Conservation (phyloP, 805 yeast genomes). For the Phaffomyces opuntiae region DNA sequence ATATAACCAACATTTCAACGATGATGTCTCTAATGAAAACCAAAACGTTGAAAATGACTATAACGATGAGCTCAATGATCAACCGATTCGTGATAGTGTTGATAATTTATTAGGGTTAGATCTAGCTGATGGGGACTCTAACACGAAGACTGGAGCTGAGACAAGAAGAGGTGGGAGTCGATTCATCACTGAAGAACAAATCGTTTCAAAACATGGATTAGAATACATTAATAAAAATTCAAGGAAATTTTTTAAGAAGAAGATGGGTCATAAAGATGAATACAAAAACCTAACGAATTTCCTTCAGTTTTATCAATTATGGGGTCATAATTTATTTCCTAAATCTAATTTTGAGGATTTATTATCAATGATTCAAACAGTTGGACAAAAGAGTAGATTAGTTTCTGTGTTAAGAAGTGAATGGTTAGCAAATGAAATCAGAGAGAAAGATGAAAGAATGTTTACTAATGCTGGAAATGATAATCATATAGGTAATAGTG, state of each 20-base stretch:
- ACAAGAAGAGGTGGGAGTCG: neutral
- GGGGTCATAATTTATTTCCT: slow-evolving; percentile 76
- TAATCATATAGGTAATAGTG: too few relatives aligned
- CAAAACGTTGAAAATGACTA: too few relatives aligned
- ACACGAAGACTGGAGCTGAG: neutral
- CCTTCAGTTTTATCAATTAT: slow-evolving; percentile 54
- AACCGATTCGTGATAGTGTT: neutral
- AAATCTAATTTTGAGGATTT: slow-evolving; percentile 74
- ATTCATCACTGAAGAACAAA: slow-evolving; percentile 44
- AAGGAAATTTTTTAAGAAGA: slow-evolving; percentile 18
- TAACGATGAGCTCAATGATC: neutral
- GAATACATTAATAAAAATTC: slow-evolving; percentile 39
- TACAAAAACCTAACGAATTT: slow-evolving; percentile 42
- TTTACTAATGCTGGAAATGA: too few relatives aligned
- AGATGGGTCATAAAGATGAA: slow-evolving; percentile 33
- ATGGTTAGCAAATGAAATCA: slow-evolving; percentile 30
- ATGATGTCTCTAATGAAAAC: neutral
- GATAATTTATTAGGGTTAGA: slow-evolving; percentile 10
- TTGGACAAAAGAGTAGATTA: slow-evolving; percentile 37
- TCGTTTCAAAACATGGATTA: slow-evolving; percentile 48
- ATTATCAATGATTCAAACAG: slow-evolving; percentile 41
- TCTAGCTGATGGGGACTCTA: neutral
- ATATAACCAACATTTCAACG: neutral
- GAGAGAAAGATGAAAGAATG: too few relatives aligned
- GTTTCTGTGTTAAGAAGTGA: slow-evolving; percentile 36